Base-by-base conservation (phyloP, 306 rosid genomes). In the Sindora glabra region DNA sequence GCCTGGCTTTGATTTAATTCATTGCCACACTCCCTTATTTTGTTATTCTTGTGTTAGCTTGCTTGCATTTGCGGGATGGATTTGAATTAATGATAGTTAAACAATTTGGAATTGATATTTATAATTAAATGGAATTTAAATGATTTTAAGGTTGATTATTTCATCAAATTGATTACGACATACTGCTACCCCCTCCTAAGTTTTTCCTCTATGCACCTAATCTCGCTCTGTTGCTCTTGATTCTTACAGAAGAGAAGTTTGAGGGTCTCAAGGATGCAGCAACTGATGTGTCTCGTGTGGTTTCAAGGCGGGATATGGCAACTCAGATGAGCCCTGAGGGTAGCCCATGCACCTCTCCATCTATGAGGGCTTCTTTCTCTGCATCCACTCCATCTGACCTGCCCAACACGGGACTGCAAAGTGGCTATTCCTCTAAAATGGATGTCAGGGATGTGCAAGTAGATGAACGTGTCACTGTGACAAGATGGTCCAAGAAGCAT, bases 281-380 rank as follows among this genome's bases (percentile, higher is more conserved):
- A 32, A 78, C 84, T 32, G 78, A 82, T 65, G 76, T 86, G 54
- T 86, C 89, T 57, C 74, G 79, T 16, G 78, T 74, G 18, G 85
- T 86, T 75, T 89, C 95, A 45, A 84, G 95, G 75, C 80, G 96
- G 80, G 99, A 92, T 73, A 89, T 92, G 99, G 96, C 99, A 18
- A 89, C 99, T 38, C 99, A 92, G 74, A 92, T 92, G 99, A 92
- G 96, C 84, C 99, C 99, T 4, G 95, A 82, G 65, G 78, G 74
- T 17, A 86, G 95, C 54, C 46, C 75, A 37, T 84, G 77, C 48
- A 83, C 99, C 45, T 86, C 99, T 71, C 94, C 96, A 13, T 64
- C 62, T 62, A 66, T 18, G 72, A 76, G 76, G 54, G 72, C 58
- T 29, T 80, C 84, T 26, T 78, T 72, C 78, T 68, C 90, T 41